Evolutionary conservation across 2,329 filamentous ascomycete species (phyloP).

Genomic region (Metarhizium guizhouense): DNA sequence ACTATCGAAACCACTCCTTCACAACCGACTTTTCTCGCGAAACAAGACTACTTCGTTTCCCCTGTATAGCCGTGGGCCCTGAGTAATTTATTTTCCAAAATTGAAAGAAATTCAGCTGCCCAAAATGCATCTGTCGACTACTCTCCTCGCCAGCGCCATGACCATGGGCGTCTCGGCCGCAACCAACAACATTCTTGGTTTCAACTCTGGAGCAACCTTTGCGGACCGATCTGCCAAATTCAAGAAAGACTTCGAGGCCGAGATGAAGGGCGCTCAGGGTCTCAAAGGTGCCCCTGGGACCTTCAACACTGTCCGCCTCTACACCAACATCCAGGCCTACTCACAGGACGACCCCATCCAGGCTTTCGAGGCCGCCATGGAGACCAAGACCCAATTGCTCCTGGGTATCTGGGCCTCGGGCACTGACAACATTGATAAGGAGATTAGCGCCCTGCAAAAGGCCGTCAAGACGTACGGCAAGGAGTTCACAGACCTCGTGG

Average conservation of each 20-base stretch:
- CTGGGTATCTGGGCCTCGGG: slow-evolving; percentile 57
- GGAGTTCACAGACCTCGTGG: slow-evolving; percentile 45
- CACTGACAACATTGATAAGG: slow-evolving; percentile 44
- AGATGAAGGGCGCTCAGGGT: slow-evolving; percentile 33
- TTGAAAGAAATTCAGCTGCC: too few species aligned
- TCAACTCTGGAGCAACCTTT: slow-evolving; percentile 41
- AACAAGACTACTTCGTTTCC: not conserved
- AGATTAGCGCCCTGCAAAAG: slow-evolving; percentile 50
- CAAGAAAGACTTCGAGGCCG: slow-evolving; percentile 37
- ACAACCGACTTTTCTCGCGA: not conserved
- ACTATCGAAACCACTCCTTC: not conserved
- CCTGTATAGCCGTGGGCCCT: too few species aligned
- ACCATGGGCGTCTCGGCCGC: slow-evolving; percentile 29
- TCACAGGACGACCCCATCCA: slow-evolving; percentile 68
- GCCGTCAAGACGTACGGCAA: slow-evolving; percentile 45
- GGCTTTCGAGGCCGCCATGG: slow-evolving; percentile 65
- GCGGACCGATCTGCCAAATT: slow-evolving; percentile 42
- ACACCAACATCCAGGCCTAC: slow-evolving; percentile 59
- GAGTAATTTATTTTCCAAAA: too few species aligned
- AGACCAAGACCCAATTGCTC: slow-evolving; percentile 50
- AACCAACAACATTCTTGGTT: slow-evolving; percentile 39
- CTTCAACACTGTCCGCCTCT: slow-evolving; percentile 53
- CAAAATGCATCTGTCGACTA: slow-evolving; percentile 31
- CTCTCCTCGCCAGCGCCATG: slow-evolving; percentile 29
- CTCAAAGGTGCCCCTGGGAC: slow-evolving; percentile 34